Percentiles rank a stretch among this genome's conserved stretches.
Evolutionary conservation across 148 eudicot genomes (phyloP).

Genomic region (Talinum fruticosum): DNA sequence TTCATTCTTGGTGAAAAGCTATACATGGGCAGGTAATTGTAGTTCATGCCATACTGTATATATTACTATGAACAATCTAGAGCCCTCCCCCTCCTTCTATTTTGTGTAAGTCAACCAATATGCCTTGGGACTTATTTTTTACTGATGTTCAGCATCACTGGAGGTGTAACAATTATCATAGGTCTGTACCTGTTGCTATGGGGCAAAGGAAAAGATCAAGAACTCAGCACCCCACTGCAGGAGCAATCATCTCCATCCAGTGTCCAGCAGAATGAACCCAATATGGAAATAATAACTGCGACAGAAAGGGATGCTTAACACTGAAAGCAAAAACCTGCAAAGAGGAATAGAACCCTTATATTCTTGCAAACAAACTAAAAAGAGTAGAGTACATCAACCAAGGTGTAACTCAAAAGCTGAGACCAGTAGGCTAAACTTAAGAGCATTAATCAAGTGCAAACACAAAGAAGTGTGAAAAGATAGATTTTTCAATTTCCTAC

Average conservation of each 20-base stretch:
- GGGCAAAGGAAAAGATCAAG: slow-evolving; percentile 40
- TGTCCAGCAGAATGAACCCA: slow-evolving; percentile 20
- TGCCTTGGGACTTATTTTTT: background rate
- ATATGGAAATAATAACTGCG: slow-evolving; percentile 21
- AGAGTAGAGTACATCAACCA: slow-evolving; percentile 2
- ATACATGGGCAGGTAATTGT: slow-evolving; percentile 42
- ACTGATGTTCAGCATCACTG: slow-evolving; percentile 35
- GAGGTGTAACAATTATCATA: slow-evolving; percentile 35
- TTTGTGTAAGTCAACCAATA: no score
- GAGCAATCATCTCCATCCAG: slow-evolving; percentile 23
- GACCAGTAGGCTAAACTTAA: background rate
- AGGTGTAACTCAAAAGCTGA: background rate
- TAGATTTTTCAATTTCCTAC: background rate
- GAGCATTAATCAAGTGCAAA: slow-evolving; percentile 6
- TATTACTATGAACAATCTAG: background rate
- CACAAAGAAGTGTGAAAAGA: background rate
- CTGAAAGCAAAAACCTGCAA: slow-evolving; percentile 16
- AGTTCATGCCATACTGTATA: background rate
- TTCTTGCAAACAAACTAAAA: slow-evolving; percentile 14
- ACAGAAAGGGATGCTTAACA: slow-evolving; percentile 12
- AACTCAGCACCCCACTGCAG: slow-evolving; percentile 21
- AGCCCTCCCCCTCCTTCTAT: background rate
- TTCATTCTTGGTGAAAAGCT: slow-evolving; percentile 44
- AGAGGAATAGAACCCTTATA: slow-evolving; percentile 1
- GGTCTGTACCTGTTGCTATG: slow-evolving; percentile 46